Base-by-base conservation (phyloP, 768 basidiomycete genomes). In the Goffeauzyma gilvescens region DNA sequence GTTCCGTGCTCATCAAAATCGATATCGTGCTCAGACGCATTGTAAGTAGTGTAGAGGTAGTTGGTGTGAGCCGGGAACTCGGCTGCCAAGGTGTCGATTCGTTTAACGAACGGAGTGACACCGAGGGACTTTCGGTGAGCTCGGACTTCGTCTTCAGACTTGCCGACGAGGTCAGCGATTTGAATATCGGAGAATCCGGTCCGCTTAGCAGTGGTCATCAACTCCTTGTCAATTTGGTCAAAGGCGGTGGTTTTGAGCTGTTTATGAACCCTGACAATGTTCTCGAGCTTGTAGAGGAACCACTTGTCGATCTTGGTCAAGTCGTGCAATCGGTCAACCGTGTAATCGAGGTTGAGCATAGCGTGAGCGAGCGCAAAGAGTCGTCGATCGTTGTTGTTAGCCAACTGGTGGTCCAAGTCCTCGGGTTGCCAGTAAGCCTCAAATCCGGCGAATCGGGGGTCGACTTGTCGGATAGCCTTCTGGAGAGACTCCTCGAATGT, bases 281-380 rank as follows among this genome's bases (percentile, higher is more conserved):
- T 98, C 68, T 96, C 89, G 40, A 98, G 80, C 69, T 96, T 98
- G 74, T 93, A 79, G 45, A 98, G 68, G 74, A 84, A 98, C 93
- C 93, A 96, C 74, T 87, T 86, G 72, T 95, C 90, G 55, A 96
- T 96, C 72, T 95, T 96, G 49, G 93, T 96, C 55, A 98, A 65
- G 39, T 87, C 80, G 59, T 95, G 85, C 30, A 98, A 62, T 50
- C 73, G 70, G 58, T 96, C 87, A 38, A 96, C 85, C 6, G 79
- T 73, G 63, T 93, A 95, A 62, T 73, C 72, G 66, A 79, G 78
- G 66, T 81, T 81, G 68, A 83, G 85, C 84, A 98, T 93, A 28
- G 90, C 89, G 57, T 95, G 83, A 3, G 93, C 93, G 56, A 98
- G 83, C 15, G 84, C 93, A 59, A 98, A 98, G 42, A 98, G 66